Percentiles rank a stretch among this genome's conserved stretches.
Conservation (phyloP, 306 rosid species). For the Malus orientalis region DNA sequence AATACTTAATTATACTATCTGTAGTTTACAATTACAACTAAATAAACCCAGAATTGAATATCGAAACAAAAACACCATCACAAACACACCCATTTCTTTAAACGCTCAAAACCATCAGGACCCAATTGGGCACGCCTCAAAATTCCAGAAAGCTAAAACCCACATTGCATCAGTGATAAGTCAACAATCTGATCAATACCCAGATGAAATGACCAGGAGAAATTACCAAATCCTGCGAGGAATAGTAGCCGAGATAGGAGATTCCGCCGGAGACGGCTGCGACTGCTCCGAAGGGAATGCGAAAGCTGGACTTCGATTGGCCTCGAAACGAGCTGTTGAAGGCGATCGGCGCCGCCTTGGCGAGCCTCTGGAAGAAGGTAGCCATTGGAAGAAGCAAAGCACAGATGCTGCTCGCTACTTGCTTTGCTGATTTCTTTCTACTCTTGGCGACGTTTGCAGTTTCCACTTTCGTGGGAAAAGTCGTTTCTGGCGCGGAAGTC, state of each 20-base stretch:
- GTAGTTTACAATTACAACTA: too few relatives aligned
- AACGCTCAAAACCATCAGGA: neutral
- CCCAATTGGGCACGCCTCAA: neutral
- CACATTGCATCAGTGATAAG: neutral
- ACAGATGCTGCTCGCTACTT: neutral
- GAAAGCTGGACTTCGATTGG: slow-evolving; percentile 43
- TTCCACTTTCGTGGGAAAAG: neutral
- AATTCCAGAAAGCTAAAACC: neutral
- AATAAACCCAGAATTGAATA: too few relatives aligned
- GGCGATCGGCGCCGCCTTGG: slow-evolving; percentile 50
- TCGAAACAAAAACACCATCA: too few relatives aligned
- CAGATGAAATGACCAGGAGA: neutral
- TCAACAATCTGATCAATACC: neutral
- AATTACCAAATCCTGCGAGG: slow-evolving; percentile 57
- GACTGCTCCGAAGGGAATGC: slow-evolving; percentile 56
- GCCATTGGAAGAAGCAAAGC: slow-evolving; percentile 47
- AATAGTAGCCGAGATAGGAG: slow-evolving; percentile 53
- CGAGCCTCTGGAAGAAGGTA: slow-evolving; percentile 52
- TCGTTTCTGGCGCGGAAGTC: neutral
- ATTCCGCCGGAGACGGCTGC: slow-evolving; percentile 83
- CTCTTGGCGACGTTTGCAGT: neutral
- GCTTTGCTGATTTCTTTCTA: neutral
- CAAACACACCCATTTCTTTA: neutral
- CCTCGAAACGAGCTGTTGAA: slow-evolving; percentile 28
- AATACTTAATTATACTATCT: too few relatives aligned